Percentiles rank a stretch among this genome's conserved stretches.
These are phyloP conservation scores for Botrytis fragariae DNA, from an alignment of 2,329 filamentous ascomycete genomes.

Conservation along the genomic window DNA sequence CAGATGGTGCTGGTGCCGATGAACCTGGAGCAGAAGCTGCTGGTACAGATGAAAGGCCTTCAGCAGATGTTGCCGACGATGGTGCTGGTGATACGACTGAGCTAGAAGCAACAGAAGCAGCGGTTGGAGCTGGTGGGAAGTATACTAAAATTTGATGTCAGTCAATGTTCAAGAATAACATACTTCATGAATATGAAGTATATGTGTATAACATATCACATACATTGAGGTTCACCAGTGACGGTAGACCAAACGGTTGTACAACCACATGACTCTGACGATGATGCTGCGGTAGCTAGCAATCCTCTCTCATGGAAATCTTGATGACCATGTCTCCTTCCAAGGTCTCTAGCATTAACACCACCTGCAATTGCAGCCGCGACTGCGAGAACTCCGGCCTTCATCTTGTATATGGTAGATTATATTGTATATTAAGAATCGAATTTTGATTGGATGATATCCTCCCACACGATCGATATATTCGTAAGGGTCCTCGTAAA, in stretches of 20 bases:
- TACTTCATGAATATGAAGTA: constrained; percentile 5
- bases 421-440: constrained; percentile 28
- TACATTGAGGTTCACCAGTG: constrained; percentile 66
- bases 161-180: not conserved
- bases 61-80: constrained; percentile 8
- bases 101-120: constrained; percentile 31
- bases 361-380: constrained; percentile 57
- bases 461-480: not conserved
- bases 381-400: constrained; percentile 65
- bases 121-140: constrained; percentile 30
- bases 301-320: constrained; percentile 53
- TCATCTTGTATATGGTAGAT: constrained; percentile 58
- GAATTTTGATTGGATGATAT: constrained; percentile 7
- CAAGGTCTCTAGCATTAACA: constrained; percentile 56
- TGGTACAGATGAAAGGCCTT: not conserved
- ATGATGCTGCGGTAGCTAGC: constrained; percentile 22
- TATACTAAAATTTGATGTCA: constrained; percentile 25
- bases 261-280: constrained; percentile 61
- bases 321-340: constrained; percentile 50
- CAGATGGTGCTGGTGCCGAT: not conserved
- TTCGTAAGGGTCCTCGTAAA: constrained; percentile 27
- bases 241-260: constrained; percentile 71
- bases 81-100: not conserved
- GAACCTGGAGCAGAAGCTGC: not conserved
- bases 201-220: constrained; percentile 29